Evolutionary conservation across 192 early-diverging fungal species (phyloP), one percentile per base, ranked within the genome.

Genomic region (Phycomyces nitens): DNA sequence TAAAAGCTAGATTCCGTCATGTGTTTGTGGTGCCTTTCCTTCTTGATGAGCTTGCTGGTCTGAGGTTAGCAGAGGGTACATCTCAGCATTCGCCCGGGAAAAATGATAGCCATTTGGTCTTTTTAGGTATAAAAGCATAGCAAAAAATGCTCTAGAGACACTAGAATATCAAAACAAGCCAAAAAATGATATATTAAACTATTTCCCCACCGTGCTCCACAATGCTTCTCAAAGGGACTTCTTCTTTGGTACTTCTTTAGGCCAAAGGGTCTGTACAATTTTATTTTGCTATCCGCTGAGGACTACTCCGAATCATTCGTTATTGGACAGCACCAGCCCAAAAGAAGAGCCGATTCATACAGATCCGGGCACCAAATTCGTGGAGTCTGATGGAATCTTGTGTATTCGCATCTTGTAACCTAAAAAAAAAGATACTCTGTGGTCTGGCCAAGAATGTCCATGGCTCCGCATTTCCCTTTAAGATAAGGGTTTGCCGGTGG

Each of bases 11-110:
- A 47, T 47, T 47, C 18, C 18, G 44, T 47, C 44, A 47, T 47
- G 44, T 47, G 44, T 47, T 47, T 47, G 44, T 47, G 44, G 18
- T 47, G 44, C 44, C 18, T 47, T 47, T 47, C 44, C 44, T n/a
- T 47, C 15, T 18, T 47, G 15, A 47, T n/a, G 44, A 14, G 12
- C 44, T 47, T 47, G 44, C 44, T 47, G 44, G 44, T 47, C 44
- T 47, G 44, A 47, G 44, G 44, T 47, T 47, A 47, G 44, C 44
- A 47, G 44, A 14, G 18, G 12, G 15, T 18, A 47, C 18, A 47
- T 47, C 44, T 47, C 44, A 47, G 44, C 44, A 47, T 47, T 47
- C 15, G 44, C 18, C 18, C 44, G 44, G 44, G 15, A 47, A 47
- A 47, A 47, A n/a, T 7, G 44, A 47, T 47, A n/a, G 15, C 44